Percentiles rank a stretch among this genome's conserved stretches.
phyloP scores from a whole-genome alignment of 2,329 filamentous ascomycete genomes.

The Colletotrichum sp. region DNA sequence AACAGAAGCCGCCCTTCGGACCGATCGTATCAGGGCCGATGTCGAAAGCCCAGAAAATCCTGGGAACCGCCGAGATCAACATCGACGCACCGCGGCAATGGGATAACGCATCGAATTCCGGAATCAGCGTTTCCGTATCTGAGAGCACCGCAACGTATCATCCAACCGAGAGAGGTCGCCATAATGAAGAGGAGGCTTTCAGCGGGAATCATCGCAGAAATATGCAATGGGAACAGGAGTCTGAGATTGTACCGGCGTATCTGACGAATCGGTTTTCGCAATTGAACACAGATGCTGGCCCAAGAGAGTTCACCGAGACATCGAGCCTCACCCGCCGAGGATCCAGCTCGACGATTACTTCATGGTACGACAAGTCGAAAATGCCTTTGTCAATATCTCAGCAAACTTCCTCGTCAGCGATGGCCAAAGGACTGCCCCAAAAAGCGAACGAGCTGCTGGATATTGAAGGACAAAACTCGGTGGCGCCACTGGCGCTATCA shows the following conservation, averaged over 20 bases:
- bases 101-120: conserved; percentile 47
- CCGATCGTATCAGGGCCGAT: conserved; percentile 39
- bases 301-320: conserved; percentile 38
- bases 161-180: conserved; percentile 25
- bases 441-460: conserved; percentile 54
- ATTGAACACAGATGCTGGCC: conserved; percentile 1
- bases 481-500: conserved; percentile 20
- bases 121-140: conserved; percentile 48
- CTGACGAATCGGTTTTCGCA: conserved; percentile 22
- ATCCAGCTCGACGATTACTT: conserved; percentile 60
- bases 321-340: conserved; percentile 52
- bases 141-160: conserved; percentile 41
- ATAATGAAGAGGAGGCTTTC: not conserved
- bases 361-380: conserved; percentile 62
- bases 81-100: conserved; percentile 44
- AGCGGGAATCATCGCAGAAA: conserved; percentile 28
- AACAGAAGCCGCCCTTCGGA: conserved; percentile 39
- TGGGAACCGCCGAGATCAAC: conserved; percentile 51
- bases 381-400: conserved; percentile 62
- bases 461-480: conserved; percentile 39
- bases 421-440: conserved; percentile 58
- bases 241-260: conserved; percentile 46
- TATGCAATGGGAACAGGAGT: conserved; percentile 50
- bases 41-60: conserved; percentile 57
- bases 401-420: conserved; percentile 63